These are phyloP conservation scores for Entomortierella parvispora DNA, from an alignment of 192 early-diverging fungal genomes.

Conservation along the genomic window DNA sequence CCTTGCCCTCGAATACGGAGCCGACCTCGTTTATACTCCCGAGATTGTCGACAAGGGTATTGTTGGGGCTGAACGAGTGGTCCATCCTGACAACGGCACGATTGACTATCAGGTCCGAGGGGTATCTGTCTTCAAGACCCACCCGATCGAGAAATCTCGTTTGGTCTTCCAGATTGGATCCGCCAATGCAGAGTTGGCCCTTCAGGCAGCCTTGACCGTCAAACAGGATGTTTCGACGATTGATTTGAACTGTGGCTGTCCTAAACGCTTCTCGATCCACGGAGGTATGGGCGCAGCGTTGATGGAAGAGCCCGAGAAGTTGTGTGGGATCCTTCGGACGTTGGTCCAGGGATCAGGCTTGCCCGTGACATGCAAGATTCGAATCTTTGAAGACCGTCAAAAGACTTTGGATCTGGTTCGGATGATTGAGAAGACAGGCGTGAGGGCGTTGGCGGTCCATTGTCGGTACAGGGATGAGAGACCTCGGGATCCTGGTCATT, in stretches of 20 bases:
- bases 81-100: constrained; percentile 83
- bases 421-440: constrained; percentile 85
- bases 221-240: constrained; percentile 90
- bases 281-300: constrained; percentile 96
- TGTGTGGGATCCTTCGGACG: constrained; percentile 77
- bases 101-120: constrained; percentile 78
- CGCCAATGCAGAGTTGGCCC: constrained; percentile 83
- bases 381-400: constrained; percentile 77
- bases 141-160: constrained; percentile 75
- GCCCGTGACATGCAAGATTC: constrained; percentile 73
- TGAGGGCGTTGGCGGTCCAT: constrained; percentile 89
- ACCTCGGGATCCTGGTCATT: constrained; percentile 83
- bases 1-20: constrained; percentile 87
- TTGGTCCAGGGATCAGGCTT: constrained; percentile 78
- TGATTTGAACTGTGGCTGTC: constrained; percentile 98
- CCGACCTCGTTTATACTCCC: constrained; percentile 91
- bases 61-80: constrained; percentile 73
- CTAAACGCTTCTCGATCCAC: constrained; percentile 93
- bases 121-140: constrained; percentile 76
- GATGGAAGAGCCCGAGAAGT: constrained; percentile 82
- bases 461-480: constrained; percentile 84
- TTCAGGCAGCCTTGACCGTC: constrained; percentile 86
- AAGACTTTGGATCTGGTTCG: constrained; percentile 84
- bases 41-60: constrained; percentile 93
- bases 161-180: constrained; percentile 96